Evolutionary conservation across 257 asterid species (phyloP).

Genomic region (Capsicum pubescens): DNA sequence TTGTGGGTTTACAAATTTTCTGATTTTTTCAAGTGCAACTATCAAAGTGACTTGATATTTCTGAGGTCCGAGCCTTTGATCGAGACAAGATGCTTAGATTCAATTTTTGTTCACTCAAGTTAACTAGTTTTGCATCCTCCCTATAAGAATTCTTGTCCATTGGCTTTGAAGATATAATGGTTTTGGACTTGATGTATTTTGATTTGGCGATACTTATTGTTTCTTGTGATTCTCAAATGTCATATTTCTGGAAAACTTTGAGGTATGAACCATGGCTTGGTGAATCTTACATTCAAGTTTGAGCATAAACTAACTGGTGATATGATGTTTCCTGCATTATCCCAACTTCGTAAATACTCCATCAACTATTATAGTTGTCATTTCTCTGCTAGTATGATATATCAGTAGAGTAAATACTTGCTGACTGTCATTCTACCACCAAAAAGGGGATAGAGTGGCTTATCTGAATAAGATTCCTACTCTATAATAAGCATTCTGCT

Average conservation of each 20-base stretch:
- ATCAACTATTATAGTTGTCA: not conserved
- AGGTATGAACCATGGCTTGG: constrained; percentile 14
- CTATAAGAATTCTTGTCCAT: not conserved
- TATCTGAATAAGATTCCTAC: not conserved
- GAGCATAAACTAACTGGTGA: constrained; percentile 11
- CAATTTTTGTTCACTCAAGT: not conserved
- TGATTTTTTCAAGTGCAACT: constrained; percentile 1
- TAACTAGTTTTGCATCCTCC: constrained; percentile 14
- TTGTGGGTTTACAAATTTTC: not conserved
- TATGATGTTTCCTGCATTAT: constrained; percentile 15
- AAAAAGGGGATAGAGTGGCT: not conserved
- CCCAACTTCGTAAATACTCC: not conserved
- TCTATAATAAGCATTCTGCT: constrained; percentile 29
- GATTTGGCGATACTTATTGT: not conserved
- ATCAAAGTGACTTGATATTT: not conserved
- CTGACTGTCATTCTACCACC: constrained; percentile 16
- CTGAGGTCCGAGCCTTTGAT: constrained; percentile 15
- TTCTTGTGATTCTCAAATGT: constrained; percentile 23
- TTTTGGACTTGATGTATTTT: constrained; percentile 17
- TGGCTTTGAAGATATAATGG: not conserved
- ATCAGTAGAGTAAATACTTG: constrained; percentile 1
- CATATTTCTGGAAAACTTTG: not conserved
- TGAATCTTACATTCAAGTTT: constrained; percentile 18
- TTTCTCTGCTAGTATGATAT: constrained; percentile 1
- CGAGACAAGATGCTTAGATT: constrained; percentile 10